A percentile compares a stretch with the other conserved stretches of the same genome.
Evolutionary conservation across 148 eudicot species (phyloP).

Genomic region (Fallopia convolvulus): DNA sequence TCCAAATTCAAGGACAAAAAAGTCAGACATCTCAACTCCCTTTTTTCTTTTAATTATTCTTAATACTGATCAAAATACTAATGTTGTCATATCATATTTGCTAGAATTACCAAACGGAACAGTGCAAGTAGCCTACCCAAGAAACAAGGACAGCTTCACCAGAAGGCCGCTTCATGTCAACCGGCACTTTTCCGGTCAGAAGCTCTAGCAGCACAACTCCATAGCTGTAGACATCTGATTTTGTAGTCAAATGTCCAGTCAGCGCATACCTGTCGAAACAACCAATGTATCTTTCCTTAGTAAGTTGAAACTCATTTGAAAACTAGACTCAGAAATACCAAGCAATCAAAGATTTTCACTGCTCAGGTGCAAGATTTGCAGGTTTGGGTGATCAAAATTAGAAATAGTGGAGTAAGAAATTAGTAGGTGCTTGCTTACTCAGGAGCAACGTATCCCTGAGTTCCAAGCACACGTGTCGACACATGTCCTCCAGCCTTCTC

Average conservation of each 20-base stretch:
- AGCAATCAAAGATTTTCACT: neutral
- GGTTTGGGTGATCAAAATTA: neutral
- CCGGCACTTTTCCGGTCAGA: constrained; percentile 88
- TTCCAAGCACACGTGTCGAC: constrained; percentile 89
- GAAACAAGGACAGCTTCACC: constrained; percentile 92
- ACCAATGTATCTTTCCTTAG: neutral
- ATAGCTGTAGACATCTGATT: constrained; percentile 94
- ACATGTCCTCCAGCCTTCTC: constrained; percentile 94
- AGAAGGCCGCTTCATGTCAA: constrained; percentile 79
- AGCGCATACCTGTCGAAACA: constrained; percentile 62
- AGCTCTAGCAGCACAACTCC: constrained; percentile 93
- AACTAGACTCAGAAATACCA: neutral
- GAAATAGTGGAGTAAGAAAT: neutral
- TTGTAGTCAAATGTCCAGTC: constrained; percentile 90
- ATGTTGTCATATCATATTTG: too few species aligned
- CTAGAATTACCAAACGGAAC: neutral
- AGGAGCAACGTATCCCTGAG: constrained; percentile 97
- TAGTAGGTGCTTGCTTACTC: constrained; percentile 44
- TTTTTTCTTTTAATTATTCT: neutral
- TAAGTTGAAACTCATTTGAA: neutral
- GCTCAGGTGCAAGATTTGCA: neutral
- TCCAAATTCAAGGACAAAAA: constrained; percentile 3
- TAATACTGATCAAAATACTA: too few species aligned
- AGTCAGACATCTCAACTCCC: neutral
- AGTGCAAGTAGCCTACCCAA: constrained; percentile 49